Conservation (phyloP, 306 rosid species). For the Medicago truncatula region DNA sequence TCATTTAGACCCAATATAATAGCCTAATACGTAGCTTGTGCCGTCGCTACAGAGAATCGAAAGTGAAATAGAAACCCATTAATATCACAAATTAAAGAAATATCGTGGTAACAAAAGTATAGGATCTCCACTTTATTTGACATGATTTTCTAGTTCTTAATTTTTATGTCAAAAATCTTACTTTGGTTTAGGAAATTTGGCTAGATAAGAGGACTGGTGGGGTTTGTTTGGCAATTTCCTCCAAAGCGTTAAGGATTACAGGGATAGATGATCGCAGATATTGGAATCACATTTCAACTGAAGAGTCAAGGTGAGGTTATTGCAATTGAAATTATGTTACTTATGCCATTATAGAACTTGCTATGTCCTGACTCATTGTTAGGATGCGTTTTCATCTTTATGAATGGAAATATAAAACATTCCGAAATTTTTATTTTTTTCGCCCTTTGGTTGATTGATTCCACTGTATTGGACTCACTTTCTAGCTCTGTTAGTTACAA, state of each 20-base stretch:
- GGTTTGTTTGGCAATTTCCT: slow-evolving; percentile 67
- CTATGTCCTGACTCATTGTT: background rate
- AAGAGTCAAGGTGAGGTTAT: slow-evolving; percentile 81
- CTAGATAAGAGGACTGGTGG: slow-evolving; percentile 75
- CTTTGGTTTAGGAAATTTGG: slow-evolving; percentile 71
- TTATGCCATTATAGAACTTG: background rate
- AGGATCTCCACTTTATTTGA: background rate
- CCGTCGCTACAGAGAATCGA: background rate
- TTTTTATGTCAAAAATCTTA: slow-evolving; percentile 29
- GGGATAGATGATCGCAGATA: slow-evolving; percentile 96
- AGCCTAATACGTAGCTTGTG: background rate
- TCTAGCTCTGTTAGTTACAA: background rate
- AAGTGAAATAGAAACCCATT: background rate
- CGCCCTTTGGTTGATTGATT: background rate
- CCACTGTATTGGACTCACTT: background rate
- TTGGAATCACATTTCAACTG: slow-evolving; percentile 74
- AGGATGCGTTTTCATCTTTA: slow-evolving; percentile 5
- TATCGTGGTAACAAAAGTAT: background rate
- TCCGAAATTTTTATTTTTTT: background rate
- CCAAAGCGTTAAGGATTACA: slow-evolving; percentile 73
- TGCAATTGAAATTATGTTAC: slow-evolving; percentile 25
- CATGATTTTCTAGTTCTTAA: slow-evolving; percentile 18
- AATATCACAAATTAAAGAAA: background rate
- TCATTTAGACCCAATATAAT: background rate
- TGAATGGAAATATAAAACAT: background rate